A percentile compares a stretch with the other conserved stretches of the same genome.
Conservation (phyloP, 768 basidiomycete species). For the Rhizopogon salebrosus region DNA sequence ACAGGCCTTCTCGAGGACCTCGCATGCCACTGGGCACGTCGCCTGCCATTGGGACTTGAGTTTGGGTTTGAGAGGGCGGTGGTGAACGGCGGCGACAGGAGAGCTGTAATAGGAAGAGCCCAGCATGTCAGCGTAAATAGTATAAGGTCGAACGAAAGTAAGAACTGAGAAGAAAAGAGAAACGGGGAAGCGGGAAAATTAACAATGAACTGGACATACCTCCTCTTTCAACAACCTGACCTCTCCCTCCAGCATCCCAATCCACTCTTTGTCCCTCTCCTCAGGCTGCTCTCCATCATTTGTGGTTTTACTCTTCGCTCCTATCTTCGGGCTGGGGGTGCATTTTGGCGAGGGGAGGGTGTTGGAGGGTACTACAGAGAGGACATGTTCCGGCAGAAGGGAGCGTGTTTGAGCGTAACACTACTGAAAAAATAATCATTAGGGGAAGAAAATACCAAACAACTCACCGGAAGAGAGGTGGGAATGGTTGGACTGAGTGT, state of each 20-base stretch:
- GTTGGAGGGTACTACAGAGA: too few relatives aligned
- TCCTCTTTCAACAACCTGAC: slow-evolving; percentile 53
- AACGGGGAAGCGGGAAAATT: neutral
- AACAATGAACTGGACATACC: slow-evolving; percentile 25
- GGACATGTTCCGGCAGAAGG: too few relatives aligned
- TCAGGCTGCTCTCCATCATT: slow-evolving; percentile 38
- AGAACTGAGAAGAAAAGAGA: neutral
- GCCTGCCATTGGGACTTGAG: slow-evolving; percentile 18
- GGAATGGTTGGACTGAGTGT: too few relatives aligned
- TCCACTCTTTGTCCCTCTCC: slow-evolving; percentile 55
- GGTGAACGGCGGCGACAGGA: slow-evolving; percentile 30
- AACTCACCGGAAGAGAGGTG: too few relatives aligned
- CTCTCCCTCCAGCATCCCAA: slow-evolving; percentile 62
- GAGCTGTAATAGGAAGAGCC: slow-evolving; percentile 31
- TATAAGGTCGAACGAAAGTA: neutral
- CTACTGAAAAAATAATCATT: too few relatives aligned
- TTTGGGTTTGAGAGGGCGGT: slow-evolving; percentile 2
- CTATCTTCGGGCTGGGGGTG: too few relatives aligned
- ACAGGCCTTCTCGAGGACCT: too few relatives aligned
- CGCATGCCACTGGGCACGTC: too few relatives aligned
- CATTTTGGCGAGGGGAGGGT: too few relatives aligned
- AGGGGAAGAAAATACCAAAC: too few relatives aligned
- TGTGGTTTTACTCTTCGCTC: slow-evolving; percentile 25
- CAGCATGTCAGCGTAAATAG: slow-evolving; percentile 1
- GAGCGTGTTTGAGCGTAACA: too few relatives aligned